These are phyloP conservation scores for Panicum hallii DNA, from an alignment of 202 grass and related monocot genomes.

Conservation along the genomic window DNA sequence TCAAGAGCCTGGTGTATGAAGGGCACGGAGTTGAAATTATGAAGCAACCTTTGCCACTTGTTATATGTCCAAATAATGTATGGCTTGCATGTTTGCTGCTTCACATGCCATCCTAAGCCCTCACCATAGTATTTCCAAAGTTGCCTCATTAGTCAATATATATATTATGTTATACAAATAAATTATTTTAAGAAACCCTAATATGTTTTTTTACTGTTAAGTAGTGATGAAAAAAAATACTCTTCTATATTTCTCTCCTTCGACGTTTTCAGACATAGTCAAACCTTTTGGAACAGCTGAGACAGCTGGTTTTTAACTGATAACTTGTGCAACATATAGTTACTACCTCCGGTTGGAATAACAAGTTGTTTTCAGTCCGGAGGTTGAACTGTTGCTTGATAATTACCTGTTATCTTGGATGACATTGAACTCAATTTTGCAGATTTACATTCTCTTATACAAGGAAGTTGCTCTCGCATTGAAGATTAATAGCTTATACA, in stretches of 20 bases:
- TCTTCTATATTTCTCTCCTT: background rate
- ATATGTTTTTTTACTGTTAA: background rate
- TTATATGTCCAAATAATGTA: constrained; percentile 14
- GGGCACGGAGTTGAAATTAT: constrained; percentile 18
- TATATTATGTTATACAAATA: background rate
- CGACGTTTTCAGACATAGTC: background rate
- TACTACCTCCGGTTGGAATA: background rate
- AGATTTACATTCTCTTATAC: constrained; percentile 96
- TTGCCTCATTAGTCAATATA: background rate
- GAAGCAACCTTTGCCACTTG: background rate
- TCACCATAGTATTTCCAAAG: background rate
- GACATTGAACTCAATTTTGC: constrained; percentile 36
- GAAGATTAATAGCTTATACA: constrained; percentile 97
- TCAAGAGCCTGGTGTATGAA: constrained; percentile 7
- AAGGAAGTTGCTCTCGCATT: constrained; percentile 94
- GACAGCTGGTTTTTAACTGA: background rate
- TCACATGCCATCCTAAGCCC: constrained; percentile 6
- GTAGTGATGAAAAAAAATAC: background rate
- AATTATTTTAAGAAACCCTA: background rate
- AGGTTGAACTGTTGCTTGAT: background rate
- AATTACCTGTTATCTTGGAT: constrained; percentile 31
- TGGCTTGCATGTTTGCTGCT: constrained; percentile 14
- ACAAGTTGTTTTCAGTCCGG: too few relatives aligned
- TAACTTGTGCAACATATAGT: background rate
- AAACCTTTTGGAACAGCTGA: background rate